phyloP scores from a whole-genome alignment of 2,329 filamentous ascomycete genomes.

The Acrodontium crateriforme region DNA sequence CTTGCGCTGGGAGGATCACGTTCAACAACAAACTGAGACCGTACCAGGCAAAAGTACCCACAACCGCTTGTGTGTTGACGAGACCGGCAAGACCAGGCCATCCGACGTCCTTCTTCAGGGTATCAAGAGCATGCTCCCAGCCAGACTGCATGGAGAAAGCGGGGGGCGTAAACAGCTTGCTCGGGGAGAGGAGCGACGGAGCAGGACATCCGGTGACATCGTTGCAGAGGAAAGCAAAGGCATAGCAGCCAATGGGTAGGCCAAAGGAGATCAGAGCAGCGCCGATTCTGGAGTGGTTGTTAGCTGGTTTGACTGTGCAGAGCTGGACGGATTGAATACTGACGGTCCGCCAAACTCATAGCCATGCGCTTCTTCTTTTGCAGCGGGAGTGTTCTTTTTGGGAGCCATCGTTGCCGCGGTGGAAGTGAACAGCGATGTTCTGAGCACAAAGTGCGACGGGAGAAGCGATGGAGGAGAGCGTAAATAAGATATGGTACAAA shows the following conservation, averaged over 20 bases:
- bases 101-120: constrained; percentile 65
- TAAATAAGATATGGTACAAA: too few species aligned
- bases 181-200: constrained; percentile 62
- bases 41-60: constrained; percentile 67
- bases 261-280: constrained; percentile 66
- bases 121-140: constrained; percentile 41
- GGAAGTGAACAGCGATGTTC: too few species aligned
- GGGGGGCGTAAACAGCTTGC: constrained; percentile 38
- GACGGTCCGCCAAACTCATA: constrained; percentile 39
- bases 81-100: constrained; percentile 69
- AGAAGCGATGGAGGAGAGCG: too few species aligned
- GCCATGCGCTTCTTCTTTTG: constrained; percentile 16
- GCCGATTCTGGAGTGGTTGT: constrained; percentile 33
- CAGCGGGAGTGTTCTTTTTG: constrained; percentile 1
- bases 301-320: background rate
- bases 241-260: constrained; percentile 65
- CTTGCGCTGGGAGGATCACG: constrained; percentile 59
- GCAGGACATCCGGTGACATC: constrained; percentile 84
- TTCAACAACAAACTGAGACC: constrained; percentile 61
- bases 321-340: constrained; percentile 14
- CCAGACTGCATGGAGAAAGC: constrained; percentile 15
- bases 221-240: constrained; percentile 77
- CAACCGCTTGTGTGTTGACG: constrained; percentile 52
- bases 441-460: too few species aligned
- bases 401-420: constrained; percentile 1